These are phyloP conservation scores for Wickerhamiella nectarea DNA, from an alignment of 805 yeast genomes.

Conservation along the genomic window DNA sequence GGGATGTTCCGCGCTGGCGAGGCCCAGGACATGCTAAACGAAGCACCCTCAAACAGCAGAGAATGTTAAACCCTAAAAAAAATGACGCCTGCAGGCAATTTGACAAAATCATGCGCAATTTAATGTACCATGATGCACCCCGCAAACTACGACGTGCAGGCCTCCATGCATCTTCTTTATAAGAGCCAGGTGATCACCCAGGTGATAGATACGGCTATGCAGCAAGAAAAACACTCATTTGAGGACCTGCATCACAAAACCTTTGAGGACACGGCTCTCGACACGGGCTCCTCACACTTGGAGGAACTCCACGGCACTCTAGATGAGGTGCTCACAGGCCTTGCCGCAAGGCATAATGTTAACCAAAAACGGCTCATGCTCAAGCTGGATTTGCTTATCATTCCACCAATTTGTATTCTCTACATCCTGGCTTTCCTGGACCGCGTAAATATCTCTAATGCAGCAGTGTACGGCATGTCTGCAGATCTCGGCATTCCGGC, in stretches of 20 bases:
- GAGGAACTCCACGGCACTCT: background rate
- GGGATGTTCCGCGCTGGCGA: too few relatives aligned
- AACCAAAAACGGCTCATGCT: conserved; percentile 43
- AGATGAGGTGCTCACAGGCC: conserved; percentile 13
- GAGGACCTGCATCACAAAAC: background rate
- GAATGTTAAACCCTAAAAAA: too few relatives aligned
- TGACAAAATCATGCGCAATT: too few relatives aligned
- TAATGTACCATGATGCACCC: background rate
- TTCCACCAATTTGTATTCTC: conserved; percentile 62
- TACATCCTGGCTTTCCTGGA: conserved; percentile 69
- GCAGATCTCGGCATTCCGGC: conserved; percentile 30
- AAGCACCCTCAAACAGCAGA: too few relatives aligned
- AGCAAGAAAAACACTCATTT: background rate
- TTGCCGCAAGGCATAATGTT: conserved; percentile 37
- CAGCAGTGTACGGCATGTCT: conserved; percentile 57
- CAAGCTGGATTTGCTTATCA: conserved; percentile 55
- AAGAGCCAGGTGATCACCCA: too few relatives aligned
- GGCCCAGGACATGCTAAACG: too few relatives aligned
- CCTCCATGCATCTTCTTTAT: too few relatives aligned
- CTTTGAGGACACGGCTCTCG: background rate
- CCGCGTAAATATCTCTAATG: conserved; percentile 72
- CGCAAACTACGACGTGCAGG: background rate
- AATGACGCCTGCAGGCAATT: too few relatives aligned
- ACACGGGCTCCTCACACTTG: background rate
- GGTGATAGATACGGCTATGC: background rate